Conservation (phyloP, 306 rosid species). For the Sesbania bispinosa region DNA sequence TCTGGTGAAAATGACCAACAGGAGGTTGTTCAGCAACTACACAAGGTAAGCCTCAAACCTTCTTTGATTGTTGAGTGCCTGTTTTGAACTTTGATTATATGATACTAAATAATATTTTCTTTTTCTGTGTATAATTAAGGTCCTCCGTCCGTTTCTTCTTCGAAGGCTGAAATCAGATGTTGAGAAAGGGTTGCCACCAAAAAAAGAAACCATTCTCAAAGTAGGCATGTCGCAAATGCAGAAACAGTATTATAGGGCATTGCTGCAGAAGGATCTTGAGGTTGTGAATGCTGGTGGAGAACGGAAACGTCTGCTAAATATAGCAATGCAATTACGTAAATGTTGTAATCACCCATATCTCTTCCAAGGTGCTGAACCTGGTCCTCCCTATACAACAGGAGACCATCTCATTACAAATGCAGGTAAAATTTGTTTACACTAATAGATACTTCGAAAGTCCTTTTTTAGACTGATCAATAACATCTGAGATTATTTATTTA, state of each 20-base stretch:
- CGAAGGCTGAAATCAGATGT: constrained; percentile 98
- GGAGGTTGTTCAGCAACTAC: constrained; percentile 98
- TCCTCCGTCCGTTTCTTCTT: constrained; percentile 94
- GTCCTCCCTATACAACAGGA: constrained; percentile 97
- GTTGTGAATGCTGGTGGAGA: constrained; percentile 99
- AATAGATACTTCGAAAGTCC: background rate
- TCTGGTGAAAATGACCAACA: constrained; percentile 99
- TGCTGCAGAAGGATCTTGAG: constrained; percentile 96
- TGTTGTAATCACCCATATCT: constrained; percentile 98
- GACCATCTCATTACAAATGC: constrained; percentile 93
- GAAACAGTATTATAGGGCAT: constrained; percentile 86
- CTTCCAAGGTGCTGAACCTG: constrained; percentile 99
- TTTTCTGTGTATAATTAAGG: constrained; percentile 43
- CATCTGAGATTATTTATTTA: background rate
- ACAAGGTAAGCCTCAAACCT: constrained; percentile 56
- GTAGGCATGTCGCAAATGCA: constrained; percentile 99
- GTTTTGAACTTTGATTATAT: background rate
- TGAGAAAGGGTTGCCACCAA: too few species aligned
- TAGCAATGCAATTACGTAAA: constrained; percentile 98
- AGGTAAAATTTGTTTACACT: constrained; percentile 47
- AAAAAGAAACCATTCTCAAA: too few species aligned
- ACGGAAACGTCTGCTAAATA: too few species aligned
- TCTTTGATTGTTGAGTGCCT: background rate
- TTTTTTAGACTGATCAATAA: background rate
- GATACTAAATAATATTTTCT: background rate